These are phyloP conservation scores for Sergeia podlipaevii DNA, from an alignment of 208 protist genomes.

Conservation along the genomic window DNA sequence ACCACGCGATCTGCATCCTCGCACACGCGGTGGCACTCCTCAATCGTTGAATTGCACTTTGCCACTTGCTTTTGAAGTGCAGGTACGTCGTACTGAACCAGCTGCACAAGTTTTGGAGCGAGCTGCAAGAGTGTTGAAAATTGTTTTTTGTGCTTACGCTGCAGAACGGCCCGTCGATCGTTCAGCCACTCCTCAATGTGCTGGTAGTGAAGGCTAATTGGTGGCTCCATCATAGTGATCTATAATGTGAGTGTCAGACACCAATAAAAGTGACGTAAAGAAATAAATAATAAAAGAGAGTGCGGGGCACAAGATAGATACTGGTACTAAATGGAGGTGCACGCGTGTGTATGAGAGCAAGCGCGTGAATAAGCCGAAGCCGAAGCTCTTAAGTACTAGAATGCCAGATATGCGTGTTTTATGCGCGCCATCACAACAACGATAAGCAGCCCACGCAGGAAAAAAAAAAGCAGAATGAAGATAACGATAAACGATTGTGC, in stretches of 20 bases:
- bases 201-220: slow-evolving; percentile 71
- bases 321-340: not conserved
- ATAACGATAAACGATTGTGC: too few species aligned
- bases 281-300: not conserved
- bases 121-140: slow-evolving; percentile 34
- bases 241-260: not conserved
- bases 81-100: slow-evolving; percentile 70
- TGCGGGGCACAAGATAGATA: too few species aligned
- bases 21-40: slow-evolving; percentile 49
- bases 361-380: too few species aligned
- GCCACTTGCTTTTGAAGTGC: slow-evolving; percentile 55
- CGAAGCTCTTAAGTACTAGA: too few species aligned
- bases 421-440: too few species aligned
- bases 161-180: slow-evolving; percentile 50
- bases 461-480: too few species aligned
- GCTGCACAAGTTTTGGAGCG: slow-evolving; percentile 47
- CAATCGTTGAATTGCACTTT: slow-evolving; percentile 27
- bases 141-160: slow-evolving; percentile 45
- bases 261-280: not conserved
- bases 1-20: slow-evolving; percentile 40
- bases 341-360: not conserved
- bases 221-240: slow-evolving; percentile 38
- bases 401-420: too few species aligned
- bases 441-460: too few species aligned
- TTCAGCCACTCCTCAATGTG: slow-evolving; percentile 82